Evolutionary conservation across 345 rosid species (phyloP).

Genomic region (Mallotus nudiflorus): DNA sequence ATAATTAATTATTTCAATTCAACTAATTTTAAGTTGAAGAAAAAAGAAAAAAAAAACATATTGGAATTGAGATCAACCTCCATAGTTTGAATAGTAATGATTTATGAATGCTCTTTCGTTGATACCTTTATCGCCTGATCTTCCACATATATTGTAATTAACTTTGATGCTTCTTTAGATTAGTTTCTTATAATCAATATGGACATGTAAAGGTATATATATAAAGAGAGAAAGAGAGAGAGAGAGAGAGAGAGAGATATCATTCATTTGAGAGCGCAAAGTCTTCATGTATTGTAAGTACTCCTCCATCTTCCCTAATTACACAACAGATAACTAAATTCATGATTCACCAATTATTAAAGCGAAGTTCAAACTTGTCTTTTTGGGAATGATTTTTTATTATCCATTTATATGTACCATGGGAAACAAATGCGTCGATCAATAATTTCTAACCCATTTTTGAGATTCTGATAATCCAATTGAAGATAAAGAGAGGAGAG

Average conservation of each 20-base stretch:
- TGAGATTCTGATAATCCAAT: too few relatives aligned
- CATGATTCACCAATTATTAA: too few relatives aligned
- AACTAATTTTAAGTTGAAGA: background rate
- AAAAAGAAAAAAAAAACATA: constrained; percentile 12
- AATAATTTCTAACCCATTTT: too few relatives aligned
- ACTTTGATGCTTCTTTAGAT: background rate
- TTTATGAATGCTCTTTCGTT: constrained; percentile 61
- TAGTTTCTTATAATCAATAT: background rate
- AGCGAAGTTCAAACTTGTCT: too few relatives aligned
- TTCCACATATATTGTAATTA: constrained; percentile 54
- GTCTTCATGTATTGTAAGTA: constrained; percentile 76
- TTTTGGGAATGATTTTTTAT: too few relatives aligned
- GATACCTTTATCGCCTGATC: constrained; percentile 75
- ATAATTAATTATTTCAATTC: background rate
- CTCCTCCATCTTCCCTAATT: constrained; percentile 59
- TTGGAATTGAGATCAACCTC: constrained; percentile 58
- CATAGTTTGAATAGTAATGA: constrained; percentile 52
- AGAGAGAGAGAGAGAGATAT: constrained; percentile 27
- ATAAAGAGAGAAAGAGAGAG: too few relatives aligned
- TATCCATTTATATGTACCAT: too few relatives aligned
- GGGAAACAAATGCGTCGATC: too few relatives aligned
- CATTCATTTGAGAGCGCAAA: constrained; percentile 79
- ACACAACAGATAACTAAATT: background rate
- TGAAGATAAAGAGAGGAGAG: too few relatives aligned
- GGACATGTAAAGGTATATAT: background rate